Conservation (phyloP, 2,329 filamentous ascomycete species). For the Botryotinia globosa region DNA sequence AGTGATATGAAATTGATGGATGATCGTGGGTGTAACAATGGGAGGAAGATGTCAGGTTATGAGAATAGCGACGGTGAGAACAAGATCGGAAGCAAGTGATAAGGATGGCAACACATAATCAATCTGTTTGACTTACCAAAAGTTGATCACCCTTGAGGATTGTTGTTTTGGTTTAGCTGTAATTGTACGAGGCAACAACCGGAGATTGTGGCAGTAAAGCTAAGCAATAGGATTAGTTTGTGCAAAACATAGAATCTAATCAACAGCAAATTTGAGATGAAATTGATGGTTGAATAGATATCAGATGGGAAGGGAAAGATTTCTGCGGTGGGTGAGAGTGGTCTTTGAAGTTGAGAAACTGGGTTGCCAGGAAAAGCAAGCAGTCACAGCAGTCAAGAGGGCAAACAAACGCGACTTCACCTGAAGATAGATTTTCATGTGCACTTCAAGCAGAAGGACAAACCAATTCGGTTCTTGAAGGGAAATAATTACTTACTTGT, state of each 20-base stretch:
- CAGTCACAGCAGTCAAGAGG: neutral
- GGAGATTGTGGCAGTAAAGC: neutral
- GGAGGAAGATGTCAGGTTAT: neutral
- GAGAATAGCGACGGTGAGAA: neutral
- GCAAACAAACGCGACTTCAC: neutral
- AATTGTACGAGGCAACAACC: neutral
- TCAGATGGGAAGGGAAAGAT: neutral
- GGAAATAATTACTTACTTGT: neutral
- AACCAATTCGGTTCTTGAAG: neutral
- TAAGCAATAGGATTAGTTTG: neutral
- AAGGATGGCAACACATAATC: neutral
- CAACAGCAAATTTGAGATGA: neutral
- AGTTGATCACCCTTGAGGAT: conserved; percentile 2
- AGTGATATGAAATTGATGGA: neutral
- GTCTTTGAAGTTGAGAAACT: neutral
- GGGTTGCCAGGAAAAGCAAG: conserved; percentile 1
- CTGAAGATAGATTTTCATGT: neutral
- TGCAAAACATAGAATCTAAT: neutral
- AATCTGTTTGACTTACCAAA: neutral
- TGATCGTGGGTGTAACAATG: too few relatives aligned
- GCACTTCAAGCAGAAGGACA: neutral
- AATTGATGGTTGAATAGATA: neutral
- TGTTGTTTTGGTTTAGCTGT: neutral
- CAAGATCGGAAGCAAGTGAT: neutral
- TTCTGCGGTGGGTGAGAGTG: neutral